These are phyloP conservation scores for Heliosperma pusillum DNA, from an alignment of 148 eudicot species.

Conservation along the genomic window DNA sequence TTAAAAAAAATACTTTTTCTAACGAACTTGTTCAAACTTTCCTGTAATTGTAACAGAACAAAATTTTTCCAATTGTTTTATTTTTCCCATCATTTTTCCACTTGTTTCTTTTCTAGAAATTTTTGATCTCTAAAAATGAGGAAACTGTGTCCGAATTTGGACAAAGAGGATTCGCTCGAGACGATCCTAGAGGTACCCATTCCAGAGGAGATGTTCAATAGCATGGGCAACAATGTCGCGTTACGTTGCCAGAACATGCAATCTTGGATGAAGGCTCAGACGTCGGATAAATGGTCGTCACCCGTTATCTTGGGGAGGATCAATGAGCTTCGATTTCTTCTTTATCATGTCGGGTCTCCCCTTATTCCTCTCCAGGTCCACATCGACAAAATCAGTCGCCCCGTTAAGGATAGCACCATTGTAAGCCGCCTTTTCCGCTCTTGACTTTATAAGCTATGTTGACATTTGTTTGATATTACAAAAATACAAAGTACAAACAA, in stretches of 20 bases:
- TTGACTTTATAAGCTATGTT: background rate
- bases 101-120: background rate
- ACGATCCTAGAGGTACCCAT: constrained; percentile 91
- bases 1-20: too few relatives aligned
- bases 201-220: constrained; percentile 86
- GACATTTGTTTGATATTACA: too few relatives aligned
- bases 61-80: too few relatives aligned
- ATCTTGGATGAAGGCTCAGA: constrained; percentile 93
- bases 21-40: too few relatives aligned
- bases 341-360: constrained; percentile 72
- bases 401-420: constrained; percentile 65
- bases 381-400: constrained; percentile 52
- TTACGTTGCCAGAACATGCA: constrained; percentile 80
- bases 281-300: constrained; percentile 73
- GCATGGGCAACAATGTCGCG: constrained; percentile 58
- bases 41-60: too few relatives aligned
- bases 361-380: constrained; percentile 89
- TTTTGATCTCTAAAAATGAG: constrained; percentile 40
- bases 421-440: constrained; percentile 35
- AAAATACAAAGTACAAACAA: too few relatives aligned
- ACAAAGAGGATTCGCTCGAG: constrained; percentile 78
- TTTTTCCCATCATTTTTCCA: background rate
- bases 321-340: constrained; percentile 84
- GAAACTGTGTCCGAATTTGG: constrained; percentile 85
- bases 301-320: constrained; percentile 65